Conservation (phyloP, 371 early-diverging fungal genomes). For the Rhizopus delemar region DNA sequence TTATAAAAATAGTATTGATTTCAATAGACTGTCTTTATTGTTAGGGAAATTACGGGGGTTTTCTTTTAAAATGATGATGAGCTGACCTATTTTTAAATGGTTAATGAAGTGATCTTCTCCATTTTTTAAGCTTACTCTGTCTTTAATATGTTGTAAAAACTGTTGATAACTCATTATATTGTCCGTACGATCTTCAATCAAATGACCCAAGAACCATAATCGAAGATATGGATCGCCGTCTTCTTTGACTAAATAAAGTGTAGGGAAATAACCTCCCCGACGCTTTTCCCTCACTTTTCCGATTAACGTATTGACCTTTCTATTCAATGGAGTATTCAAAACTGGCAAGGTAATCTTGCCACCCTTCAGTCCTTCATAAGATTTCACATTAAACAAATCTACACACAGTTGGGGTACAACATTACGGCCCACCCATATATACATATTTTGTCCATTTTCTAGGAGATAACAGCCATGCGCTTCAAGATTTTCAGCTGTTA, state of each 20-base stretch:
- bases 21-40: no score
- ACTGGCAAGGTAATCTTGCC: constrained; percentile 67
- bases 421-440: constrained; percentile 86
- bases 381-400: constrained; percentile 66
- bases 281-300: constrained; percentile 62
- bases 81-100: constrained; percentile 14
- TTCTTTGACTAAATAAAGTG: constrained; percentile 83
- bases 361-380: constrained; percentile 61
- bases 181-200: constrained; percentile 92
- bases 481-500: constrained; percentile 84
- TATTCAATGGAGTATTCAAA: constrained; percentile 59
- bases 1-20: no score
- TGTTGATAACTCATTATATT: constrained; percentile 84
- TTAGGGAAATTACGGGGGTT: no score
- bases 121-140: constrained; percentile 33
- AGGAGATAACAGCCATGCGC: constrained; percentile 85
- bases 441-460: constrained; percentile 81
- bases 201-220: constrained; percentile 80
- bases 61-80: constrained; percentile 26
- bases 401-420: constrained; percentile 74
- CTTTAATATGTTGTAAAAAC: constrained; percentile 67
- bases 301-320: constrained; percentile 60
- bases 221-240: constrained; percentile 88
- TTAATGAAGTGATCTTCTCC: no score
- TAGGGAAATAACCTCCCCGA: constrained; percentile 62